Base-by-base conservation (phyloP, 352 stramenopile genomes). In the Phytophthora fragariae region DNA sequence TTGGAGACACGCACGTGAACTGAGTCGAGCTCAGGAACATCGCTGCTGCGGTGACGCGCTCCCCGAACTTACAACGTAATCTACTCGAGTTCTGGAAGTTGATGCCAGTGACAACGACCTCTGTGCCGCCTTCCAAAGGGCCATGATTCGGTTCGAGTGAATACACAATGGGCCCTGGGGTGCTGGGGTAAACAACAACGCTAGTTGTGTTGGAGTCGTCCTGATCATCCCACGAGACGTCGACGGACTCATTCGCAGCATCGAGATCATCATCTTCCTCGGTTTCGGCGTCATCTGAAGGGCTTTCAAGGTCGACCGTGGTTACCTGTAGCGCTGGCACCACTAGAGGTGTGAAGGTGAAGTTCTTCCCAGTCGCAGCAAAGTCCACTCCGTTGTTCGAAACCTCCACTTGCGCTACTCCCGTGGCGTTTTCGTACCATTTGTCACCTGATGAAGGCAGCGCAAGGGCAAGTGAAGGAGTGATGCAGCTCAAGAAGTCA, bases 181-280 rank as follows among this genome's bases (percentile, higher is more conserved):
- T 82, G 70, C 97, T 97, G 1, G 80, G 72, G 53, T 91, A 96
- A 0, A 88, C 65, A 3, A 90, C 69, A 0, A 83, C 82, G 41
- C 76, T 91, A 31, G 3, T 31, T 31, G 29, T 31, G 1, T 31
- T 73, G 0, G 84, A 89, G 15, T 77, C 92, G 57, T 98, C 93
- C 50, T 91, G 84, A 8, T 84, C 84, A 65, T 98, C 98, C 3
- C 89, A 89, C 12, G 92, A 96, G 12, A 98, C 81, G 46, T 98
- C 88, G n/a, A 98, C 65, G 14, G 91, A 73, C 9, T 98, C 91
- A 53, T 81, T 80, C 6, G 80, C 79, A n/a, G 85, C 84, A 21
- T 77, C 71, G 14, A 93, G 37, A 14, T 76, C 79, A 19, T 79
- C 67, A 14, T 77, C 82, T 47, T 80, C 77, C 58, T 82, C 77